Percentiles rank a stretch among this genome's conserved stretches.
These are phyloP conservation scores for Gyrodon lividus DNA, from an alignment of 768 basidiomycete genomes.

Conservation along the genomic window DNA sequence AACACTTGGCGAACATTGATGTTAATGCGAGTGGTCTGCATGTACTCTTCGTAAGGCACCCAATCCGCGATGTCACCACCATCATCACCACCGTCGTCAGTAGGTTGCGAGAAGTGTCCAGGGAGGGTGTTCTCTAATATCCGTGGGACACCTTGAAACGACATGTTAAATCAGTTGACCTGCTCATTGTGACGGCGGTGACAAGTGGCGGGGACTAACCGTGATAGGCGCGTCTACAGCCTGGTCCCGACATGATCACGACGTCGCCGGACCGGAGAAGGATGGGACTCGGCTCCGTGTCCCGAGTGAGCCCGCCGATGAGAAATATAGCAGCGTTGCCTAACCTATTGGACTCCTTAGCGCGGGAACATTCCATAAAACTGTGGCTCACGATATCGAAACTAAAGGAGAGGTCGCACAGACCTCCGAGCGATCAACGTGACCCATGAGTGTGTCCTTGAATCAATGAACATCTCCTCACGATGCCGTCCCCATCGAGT, in stretches of 20 bases:
- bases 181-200: not conserved
- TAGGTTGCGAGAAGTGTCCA: constrained; percentile 41
- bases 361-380: not conserved
- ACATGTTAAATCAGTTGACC: not conserved
- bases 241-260: constrained; percentile 88
- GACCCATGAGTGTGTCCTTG: constrained; percentile 91
- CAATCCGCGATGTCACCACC: constrained; percentile 42
- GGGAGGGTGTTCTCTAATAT: constrained; percentile 84
- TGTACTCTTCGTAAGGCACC: constrained; percentile 61
- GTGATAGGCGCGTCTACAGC: constrained; percentile 86
- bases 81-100: constrained; percentile 31
- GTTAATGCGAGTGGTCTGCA: constrained; percentile 76
- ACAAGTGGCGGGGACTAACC: constrained; percentile 51
- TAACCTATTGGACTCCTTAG: constrained; percentile 47
- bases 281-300: constrained; percentile 74
- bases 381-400: constrained; percentile 76
- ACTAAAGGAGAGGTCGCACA: constrained; percentile 91
- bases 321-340: constrained; percentile 90
- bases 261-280: constrained; percentile 90
- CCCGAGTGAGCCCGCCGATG: constrained; percentile 80
- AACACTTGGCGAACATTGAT: constrained; percentile 91
- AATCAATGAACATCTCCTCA: not conserved
- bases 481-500: not conserved
- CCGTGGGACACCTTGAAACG: constrained; percentile 70
- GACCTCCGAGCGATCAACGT: constrained; percentile 96